Conservation (phyloP, 1,284 basidiomycete genomes). For the Sparassis latifolia region DNA sequence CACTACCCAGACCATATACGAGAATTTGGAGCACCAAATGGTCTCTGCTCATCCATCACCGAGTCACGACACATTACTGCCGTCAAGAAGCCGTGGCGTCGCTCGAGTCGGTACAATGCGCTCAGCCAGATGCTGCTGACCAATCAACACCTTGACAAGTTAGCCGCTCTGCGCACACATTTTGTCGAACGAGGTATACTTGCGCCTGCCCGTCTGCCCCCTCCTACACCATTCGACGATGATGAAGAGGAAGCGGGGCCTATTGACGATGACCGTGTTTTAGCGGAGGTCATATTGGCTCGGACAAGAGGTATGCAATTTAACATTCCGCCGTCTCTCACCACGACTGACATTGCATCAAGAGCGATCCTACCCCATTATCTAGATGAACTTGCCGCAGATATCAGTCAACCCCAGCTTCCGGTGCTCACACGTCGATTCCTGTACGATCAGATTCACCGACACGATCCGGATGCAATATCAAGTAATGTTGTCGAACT, state of each 20-base stretch:
- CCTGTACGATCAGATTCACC: neutral
- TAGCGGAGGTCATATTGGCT: neutral
- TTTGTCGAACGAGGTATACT: slow-evolving; percentile 8
- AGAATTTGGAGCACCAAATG: slow-evolving; percentile 17
- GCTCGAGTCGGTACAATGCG: slow-evolving; percentile 12
- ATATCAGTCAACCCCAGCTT: neutral
- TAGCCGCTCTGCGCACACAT: slow-evolving; percentile 11
- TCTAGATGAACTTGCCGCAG: neutral
- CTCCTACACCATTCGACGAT: neutral
- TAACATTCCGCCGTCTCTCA: neutral
- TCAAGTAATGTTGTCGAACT: neutral
- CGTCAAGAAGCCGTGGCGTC: slow-evolving; percentile 20
- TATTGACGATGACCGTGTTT: neutral
- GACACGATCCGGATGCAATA: neutral
- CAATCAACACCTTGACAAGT: slow-evolving; percentile 17
- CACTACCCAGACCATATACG: slow-evolving; percentile 12
- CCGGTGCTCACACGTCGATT: neutral
- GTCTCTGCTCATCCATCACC: slow-evolving; percentile 20
- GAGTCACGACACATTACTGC: slow-evolving; percentile 20
- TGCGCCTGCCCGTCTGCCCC: neutral
- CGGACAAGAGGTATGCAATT: neutral
- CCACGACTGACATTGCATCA: neutral
- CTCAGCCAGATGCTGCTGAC: slow-evolving; percentile 19
- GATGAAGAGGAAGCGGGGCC: neutral
- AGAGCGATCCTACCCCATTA: neutral